phyloP scores from a whole-genome alignment of 2,329 filamentous ascomycete species.

The Ambrosiella beaveri region DNA sequence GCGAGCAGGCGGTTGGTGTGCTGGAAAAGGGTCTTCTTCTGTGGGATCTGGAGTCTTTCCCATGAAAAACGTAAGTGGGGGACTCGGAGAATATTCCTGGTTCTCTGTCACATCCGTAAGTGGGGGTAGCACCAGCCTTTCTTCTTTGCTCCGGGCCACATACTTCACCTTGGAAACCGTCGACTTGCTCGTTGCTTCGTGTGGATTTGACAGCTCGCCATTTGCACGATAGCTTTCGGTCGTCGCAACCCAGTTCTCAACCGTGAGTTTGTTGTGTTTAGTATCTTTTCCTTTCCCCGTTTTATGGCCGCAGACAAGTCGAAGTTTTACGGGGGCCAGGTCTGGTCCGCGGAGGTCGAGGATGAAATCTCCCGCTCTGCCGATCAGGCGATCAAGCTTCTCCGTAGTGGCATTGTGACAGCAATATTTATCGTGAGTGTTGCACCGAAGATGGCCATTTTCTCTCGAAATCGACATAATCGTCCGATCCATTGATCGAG shows the following conservation, averaged over 20 bases:
- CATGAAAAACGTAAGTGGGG: not conserved
- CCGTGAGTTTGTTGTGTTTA: not conserved
- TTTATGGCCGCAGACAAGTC: not conserved
- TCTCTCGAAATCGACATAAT: no score
- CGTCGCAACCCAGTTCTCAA: no score
- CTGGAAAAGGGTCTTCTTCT: not conserved
- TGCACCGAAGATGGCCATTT: no score
- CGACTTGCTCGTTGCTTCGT: no score
- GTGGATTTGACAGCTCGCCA: no score
- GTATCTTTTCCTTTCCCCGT: no score
- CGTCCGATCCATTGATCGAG: no score
- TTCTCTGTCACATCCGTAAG: not conserved
- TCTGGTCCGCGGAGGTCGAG: not conserved
- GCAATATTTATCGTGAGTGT: not conserved
- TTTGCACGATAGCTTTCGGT: no score
- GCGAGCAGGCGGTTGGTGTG: not conserved
- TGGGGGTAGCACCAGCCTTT: no score
- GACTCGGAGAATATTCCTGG: not conserved
- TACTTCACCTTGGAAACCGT: no score
- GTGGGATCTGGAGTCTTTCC: not conserved
- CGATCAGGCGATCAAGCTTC: not conserved
- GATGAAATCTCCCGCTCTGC: not conserved
- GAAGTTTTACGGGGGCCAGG: not conserved
- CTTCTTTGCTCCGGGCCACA: no score
- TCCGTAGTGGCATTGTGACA: no score